Evolutionary conservation across 768 basidiomycete genomes (phyloP).

Genomic region (Suillus discolor): DNA sequence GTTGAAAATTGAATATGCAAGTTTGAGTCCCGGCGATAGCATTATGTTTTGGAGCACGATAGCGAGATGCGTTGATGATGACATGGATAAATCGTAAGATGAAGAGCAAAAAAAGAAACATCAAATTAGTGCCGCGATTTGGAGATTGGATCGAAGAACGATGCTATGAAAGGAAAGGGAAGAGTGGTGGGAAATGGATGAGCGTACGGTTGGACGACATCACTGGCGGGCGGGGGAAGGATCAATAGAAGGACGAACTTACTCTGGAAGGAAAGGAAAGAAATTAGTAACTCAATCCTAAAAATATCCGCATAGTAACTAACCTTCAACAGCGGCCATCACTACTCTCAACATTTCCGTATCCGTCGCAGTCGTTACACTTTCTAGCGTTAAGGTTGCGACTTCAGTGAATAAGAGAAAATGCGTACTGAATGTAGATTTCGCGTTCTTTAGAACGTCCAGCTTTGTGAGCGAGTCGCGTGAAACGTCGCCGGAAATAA

Average conservation of each 20-base stretch:
- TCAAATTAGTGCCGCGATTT: constrained; percentile 36
- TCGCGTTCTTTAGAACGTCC: constrained; percentile 85
- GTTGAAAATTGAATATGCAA: constrained; percentile 5
- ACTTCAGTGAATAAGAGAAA: constrained; percentile 13
- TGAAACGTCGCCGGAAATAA: constrained; percentile 89
- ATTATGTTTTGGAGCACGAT: constrained; percentile 10
- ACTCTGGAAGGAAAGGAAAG: constrained; percentile 51
- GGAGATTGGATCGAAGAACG: constrained; percentile 40
- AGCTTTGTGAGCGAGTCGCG: constrained; percentile 79
- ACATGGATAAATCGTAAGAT: constrained; percentile 14
- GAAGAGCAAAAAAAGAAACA: constrained; percentile 22
- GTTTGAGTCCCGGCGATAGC: constrained; percentile 10
- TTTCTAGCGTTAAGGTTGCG: constrained; percentile 28
- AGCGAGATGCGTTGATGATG: constrained; percentile 14
- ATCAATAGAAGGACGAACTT: constrained; percentile 45
- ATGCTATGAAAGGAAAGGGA: constrained; percentile 31
- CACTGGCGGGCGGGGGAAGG: constrained; percentile 25
- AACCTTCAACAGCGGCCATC: constrained; percentile 96
- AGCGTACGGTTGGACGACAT: constrained; percentile 28
- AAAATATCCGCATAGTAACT: constrained; percentile 29
- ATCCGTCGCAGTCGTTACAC: constrained; percentile 90
- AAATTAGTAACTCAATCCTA: constrained; percentile 16
- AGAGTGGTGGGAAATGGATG: constrained; percentile 23
- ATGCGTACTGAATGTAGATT: constrained; percentile 90
- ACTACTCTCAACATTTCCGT: constrained; percentile 87